A percentile compares a stretch with the other conserved stretches of the same genome.
Conservation (phyloP, 192 early-diverging fungal species). For the Umbelopsis sp. region DNA sequence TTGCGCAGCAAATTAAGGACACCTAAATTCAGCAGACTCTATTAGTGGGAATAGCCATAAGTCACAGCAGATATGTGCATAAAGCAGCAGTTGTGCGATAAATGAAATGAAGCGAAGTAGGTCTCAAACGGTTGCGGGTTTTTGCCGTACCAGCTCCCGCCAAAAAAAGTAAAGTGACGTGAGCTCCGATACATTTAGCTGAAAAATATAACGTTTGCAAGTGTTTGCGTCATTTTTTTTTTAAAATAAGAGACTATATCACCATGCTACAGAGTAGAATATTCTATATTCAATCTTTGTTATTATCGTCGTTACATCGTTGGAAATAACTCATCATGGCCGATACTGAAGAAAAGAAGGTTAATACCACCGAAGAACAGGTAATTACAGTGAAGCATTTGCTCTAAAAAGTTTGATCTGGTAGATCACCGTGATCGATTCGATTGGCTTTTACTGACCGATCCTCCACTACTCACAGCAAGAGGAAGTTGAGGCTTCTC, state of each 20-base stretch:
- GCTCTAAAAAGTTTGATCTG: not conserved
- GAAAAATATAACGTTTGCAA: too few species aligned
- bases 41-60: not conserved
- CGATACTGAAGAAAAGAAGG: constrained; percentile 45
- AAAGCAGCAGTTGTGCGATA: not conserved
- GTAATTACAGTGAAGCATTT: constrained; percentile 5
- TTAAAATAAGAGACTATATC: not conserved
- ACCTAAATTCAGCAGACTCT: not conserved
- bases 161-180: not conserved
- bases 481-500: constrained; percentile 81
- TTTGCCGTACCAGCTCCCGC: constrained; percentile 1
- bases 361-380: constrained; percentile 32
- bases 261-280: not conserved
- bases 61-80: not conserved
- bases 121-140: constrained; percentile 1
- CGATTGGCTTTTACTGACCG: not conserved
- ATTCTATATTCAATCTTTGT: constrained; percentile 1
- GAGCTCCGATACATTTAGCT: constrained; percentile 15
- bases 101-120: not conserved
- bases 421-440: constrained; percentile 11
- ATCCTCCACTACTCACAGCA: constrained; percentile 31
- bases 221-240: constrained; percentile 1
- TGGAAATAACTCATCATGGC: constrained; percentile 26
- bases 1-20: constrained; percentile 11
- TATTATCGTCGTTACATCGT: constrained; percentile 16